These are phyloP conservation scores for Wickerhamomyces strasburgensis DNA, from an alignment of 805 yeast genomes.

Conservation along the genomic window DNA sequence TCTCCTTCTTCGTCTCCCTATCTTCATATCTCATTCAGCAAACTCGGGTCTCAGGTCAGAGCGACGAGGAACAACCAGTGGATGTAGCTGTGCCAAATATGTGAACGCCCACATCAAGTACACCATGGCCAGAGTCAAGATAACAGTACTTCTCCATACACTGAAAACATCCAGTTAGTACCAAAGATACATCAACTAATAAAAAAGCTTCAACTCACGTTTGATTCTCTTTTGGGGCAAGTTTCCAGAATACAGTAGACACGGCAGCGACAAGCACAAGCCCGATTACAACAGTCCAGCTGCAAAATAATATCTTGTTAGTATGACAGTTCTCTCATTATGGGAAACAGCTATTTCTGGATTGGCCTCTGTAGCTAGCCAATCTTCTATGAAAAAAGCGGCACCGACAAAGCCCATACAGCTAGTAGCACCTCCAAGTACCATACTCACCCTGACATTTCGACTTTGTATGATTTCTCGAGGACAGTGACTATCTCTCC, in stretches of 20 bases:
- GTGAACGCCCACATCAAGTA: slow-evolving; percentile 92
- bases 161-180: slow-evolving; percentile 26
- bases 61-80: slow-evolving; percentile 85
- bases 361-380: no score
- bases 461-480: no score
- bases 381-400: no score
- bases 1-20: no score
- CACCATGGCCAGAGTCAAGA: slow-evolving; percentile 69
- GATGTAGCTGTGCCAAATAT: slow-evolving; percentile 80
- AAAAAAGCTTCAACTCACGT: slow-evolving; percentile 40
- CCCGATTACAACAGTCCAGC: slow-evolving; percentile 53
- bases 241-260: slow-evolving; percentile 71
- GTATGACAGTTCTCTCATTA: slow-evolving; percentile 1
- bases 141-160: slow-evolving; percentile 68
- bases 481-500: no score
- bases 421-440: no score
- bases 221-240: slow-evolving; percentile 79
- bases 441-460: no score
- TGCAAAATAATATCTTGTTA: slow-evolving; percentile 2
- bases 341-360: no score
- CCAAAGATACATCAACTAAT: slow-evolving; percentile 1
- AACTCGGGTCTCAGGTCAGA: slow-evolving; percentile 85
- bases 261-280: slow-evolving; percentile 51
- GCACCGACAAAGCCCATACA: no score
- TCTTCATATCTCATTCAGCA: no score